Base-by-base conservation (phyloP, 805 yeast genomes). In the Kazachstania psychrophila region DNA sequence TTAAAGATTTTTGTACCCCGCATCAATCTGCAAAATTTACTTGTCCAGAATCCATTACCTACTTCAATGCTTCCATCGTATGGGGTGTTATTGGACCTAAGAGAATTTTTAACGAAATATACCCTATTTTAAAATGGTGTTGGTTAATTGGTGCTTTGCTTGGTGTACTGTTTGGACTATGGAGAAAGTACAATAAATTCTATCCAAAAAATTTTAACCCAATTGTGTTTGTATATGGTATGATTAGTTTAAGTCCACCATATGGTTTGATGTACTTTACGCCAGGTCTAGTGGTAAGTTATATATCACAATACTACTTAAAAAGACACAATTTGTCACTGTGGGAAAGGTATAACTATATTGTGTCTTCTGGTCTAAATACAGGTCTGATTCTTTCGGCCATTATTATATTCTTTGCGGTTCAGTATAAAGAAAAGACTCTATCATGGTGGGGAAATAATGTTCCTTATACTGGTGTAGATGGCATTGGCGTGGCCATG, bases 361-460 rank as follows among this genome's bases (percentile, higher is more conserved):
- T 78, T 16, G 55, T 79, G 35, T 64, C 77, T 17, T 70, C 79
- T 35, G 80, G 73, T 1, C 58, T 77, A 19, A 58, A 69, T 7
- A 73, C 81, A 1, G 84, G 82, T n/a, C 70, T 75, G 14, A 83
- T 82, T 2, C 66, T 77, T 43, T 63, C 77, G 40, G 57, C 78
- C 4, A 41, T 59, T 12, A 47, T 56, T 38, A 70, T 77, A 26
- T 79, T 79, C 58, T 73, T 75, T 48, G 58, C 71, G 1, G 66
- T 68, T 4, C 60, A 63, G 40, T 73, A 66, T 47, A 65, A 71
- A 32, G 60, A 62, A 3, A 61, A 58, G 19, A 42, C 51, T 4
- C 36, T 77, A 11, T 42, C 57, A 28, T 79, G 86, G 86, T 79
- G 86, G 86, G 86, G 86, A 1, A 76, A 75, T 39, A 54, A 41